Percentiles rank a stretch among this genome's conserved stretches.
These are phyloP conservation scores for Metarhizium guizhouense DNA, from an alignment of 2,329 filamentous ascomycete genomes.

Conservation along the genomic window DNA sequence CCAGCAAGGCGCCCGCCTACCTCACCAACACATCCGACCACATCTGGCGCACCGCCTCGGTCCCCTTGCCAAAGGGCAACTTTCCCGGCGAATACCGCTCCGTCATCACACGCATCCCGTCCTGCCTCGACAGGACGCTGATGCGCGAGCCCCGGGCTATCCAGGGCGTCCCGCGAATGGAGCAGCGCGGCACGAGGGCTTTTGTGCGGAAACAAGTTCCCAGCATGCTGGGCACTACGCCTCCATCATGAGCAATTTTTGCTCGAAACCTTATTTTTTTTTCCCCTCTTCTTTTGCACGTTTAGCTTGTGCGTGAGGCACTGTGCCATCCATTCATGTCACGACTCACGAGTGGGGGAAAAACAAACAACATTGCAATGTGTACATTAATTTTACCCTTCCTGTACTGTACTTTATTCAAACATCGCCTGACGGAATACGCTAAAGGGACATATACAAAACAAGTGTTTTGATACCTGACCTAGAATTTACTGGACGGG, in stretches of 20 bases:
- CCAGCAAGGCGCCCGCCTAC: constrained; percentile 45
- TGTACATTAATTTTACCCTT: not conserved
- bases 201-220: constrained; percentile 49
- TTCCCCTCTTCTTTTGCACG: not conserved
- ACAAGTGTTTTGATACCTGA: not conserved
- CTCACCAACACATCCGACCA: constrained; percentile 68
- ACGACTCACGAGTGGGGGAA: too few relatives aligned
- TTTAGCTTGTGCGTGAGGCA: not conserved
- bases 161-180: constrained; percentile 68
- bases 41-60: constrained; percentile 63
- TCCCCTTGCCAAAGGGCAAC: constrained; percentile 50
- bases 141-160: constrained; percentile 92
- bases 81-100: constrained; percentile 55
- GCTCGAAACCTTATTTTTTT: not conserved
- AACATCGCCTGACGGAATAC: not conserved
- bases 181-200: constrained; percentile 39
- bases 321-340: too few relatives aligned
- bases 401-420: not conserved
- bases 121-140: constrained; percentile 72
- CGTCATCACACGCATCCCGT: constrained; percentile 59
- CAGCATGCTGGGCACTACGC: constrained; percentile 35
- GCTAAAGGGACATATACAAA: not conserved
- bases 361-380: not conserved
- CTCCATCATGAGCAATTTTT: constrained; percentile 22
- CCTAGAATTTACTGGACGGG: not conserved